Conservation (phyloP, 306 rosid species). For the Dalbergia oliveri region DNA sequence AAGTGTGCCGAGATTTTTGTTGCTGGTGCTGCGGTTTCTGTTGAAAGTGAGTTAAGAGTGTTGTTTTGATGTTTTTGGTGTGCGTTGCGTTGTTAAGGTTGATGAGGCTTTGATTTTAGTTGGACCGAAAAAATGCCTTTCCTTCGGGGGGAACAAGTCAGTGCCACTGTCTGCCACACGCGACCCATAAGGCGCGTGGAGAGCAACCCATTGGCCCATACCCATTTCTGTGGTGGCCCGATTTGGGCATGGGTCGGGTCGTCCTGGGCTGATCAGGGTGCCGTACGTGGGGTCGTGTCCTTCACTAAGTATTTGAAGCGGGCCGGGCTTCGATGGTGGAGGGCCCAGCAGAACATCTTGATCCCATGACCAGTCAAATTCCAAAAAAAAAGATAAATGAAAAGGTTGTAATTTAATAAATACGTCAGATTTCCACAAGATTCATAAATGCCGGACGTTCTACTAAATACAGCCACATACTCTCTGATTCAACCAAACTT, state of each 20-base stretch:
- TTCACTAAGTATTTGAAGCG: constrained; percentile 34
- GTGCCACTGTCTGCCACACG: constrained; percentile 16
- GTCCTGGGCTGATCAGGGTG: background rate
- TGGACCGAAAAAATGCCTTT: constrained; percentile 49
- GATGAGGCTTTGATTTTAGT: constrained; percentile 57
- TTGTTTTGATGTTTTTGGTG: background rate
- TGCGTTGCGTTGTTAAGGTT: constrained; percentile 36
- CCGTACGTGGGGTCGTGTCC: constrained; percentile 50
- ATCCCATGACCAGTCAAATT: constrained; percentile 43
- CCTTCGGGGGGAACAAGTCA: constrained; percentile 28
- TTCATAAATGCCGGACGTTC: background rate
- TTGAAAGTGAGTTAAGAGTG: background rate
- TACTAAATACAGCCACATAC: no score
- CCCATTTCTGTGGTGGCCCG: background rate
- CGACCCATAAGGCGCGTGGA: constrained; percentile 36
- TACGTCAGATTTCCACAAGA: background rate
- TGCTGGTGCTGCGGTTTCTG: background rate
- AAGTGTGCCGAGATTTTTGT: background rate
- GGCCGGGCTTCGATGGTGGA: constrained; percentile 26
- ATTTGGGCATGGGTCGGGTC: constrained; percentile 4
- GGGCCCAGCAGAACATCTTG: constrained; percentile 28
- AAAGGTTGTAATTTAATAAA: background rate
- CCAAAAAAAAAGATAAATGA: no score
- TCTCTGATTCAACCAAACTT: no score
- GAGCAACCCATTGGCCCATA: background rate